Evolutionary conservation across 495 filamentous ascomycete genomes (phyloP).

Genomic region (Penicillium angulare): DNA sequence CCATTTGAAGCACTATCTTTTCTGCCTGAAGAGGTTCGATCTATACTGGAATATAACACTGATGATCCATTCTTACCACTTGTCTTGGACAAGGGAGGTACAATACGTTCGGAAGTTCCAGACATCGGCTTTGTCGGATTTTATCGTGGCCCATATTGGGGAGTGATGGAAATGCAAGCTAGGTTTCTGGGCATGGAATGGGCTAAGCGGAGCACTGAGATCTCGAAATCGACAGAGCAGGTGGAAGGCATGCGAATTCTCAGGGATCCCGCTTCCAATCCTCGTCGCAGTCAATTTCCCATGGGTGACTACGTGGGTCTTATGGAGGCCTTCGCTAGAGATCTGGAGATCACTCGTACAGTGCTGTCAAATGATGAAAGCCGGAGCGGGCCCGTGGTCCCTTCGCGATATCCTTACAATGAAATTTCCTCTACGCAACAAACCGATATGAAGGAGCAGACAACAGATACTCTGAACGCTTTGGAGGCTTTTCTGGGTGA

Average conservation of each 20-base stretch:
- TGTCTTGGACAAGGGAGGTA: slow-evolving; percentile 65
- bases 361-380: slow-evolving; percentile 2
- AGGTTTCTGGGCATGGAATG: slow-evolving; percentile 56
- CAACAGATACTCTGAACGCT: slow-evolving; percentile 6
- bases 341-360: slow-evolving; percentile 39
- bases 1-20: slow-evolving; percentile 59
- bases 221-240: slow-evolving; percentile 15
- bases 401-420: slow-evolving; percentile 30
- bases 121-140: slow-evolving; percentile 80
- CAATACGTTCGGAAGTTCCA: slow-evolving; percentile 56
- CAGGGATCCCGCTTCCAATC: slow-evolving; percentile 26
- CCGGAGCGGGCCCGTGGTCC: slow-evolving; percentile 32
- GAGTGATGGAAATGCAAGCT: slow-evolving; percentile 84
- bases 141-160: slow-evolving; percentile 85
- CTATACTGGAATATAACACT: slow-evolving; percentile 54
- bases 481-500: slow-evolving; percentile 21
- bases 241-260: slow-evolving; percentile 23
- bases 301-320: slow-evolving; percentile 79
- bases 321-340: slow-evolving; percentile 66
- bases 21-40: slow-evolving; percentile 54
- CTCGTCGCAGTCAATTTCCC: slow-evolving; percentile 64
- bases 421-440: not conserved
- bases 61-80: slow-evolving; percentile 61
- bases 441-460: not conserved
- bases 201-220: slow-evolving; percentile 10